These are phyloP conservation scores for Cladosporium sp. DNA, from an alignment of 2,329 filamentous ascomycete species.

Conservation along the genomic window DNA sequence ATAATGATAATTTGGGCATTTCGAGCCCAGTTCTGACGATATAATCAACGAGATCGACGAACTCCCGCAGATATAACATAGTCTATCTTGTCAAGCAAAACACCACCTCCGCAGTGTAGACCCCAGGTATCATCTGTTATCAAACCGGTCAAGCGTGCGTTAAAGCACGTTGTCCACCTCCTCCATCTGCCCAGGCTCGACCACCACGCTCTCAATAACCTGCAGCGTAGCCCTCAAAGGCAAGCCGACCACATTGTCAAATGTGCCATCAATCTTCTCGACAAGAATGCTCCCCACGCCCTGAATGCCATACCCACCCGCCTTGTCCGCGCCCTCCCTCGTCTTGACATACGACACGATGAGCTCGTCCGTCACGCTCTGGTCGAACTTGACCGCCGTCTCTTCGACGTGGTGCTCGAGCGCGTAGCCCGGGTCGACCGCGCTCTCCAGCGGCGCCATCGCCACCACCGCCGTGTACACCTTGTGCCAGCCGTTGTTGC, in stretches of 20 bases:
- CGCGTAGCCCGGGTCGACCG: slow-evolving; percentile 77
- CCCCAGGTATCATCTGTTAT: too few relatives aligned
- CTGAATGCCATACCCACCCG: slow-evolving; percentile 91
- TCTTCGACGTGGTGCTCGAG: slow-evolving; percentile 79
- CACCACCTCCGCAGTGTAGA: too few relatives aligned
- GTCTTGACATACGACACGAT: slow-evolving; percentile 75
- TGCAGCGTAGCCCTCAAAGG: slow-evolving; percentile 72
- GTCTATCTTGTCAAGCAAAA: too few relatives aligned
- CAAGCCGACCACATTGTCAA: slow-evolving; percentile 91
- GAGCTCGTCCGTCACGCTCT: slow-evolving; percentile 67
- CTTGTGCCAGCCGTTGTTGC: slow-evolving; percentile 55
- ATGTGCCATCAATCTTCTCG: slow-evolving; percentile 79
- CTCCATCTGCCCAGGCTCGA: slow-evolving; percentile 59
- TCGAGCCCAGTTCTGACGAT: too few relatives aligned
- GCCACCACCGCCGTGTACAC: slow-evolving; percentile 80
- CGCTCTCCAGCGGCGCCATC: slow-evolving; percentile 76
- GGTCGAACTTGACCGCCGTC: slow-evolving; percentile 82
- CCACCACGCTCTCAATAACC: slow-evolving; percentile 80
- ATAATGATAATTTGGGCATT: too few relatives aligned
- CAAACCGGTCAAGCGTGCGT: too few relatives aligned
- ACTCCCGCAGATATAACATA: too few relatives aligned
- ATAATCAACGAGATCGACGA: too few relatives aligned
- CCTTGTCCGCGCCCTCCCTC: slow-evolving; percentile 90
- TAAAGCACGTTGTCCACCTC: slow-evolving; percentile 36
- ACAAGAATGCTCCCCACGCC: slow-evolving; percentile 80